Conservation (phyloP, 805 yeast genomes). For the Candida rishiriensis region DNA sequence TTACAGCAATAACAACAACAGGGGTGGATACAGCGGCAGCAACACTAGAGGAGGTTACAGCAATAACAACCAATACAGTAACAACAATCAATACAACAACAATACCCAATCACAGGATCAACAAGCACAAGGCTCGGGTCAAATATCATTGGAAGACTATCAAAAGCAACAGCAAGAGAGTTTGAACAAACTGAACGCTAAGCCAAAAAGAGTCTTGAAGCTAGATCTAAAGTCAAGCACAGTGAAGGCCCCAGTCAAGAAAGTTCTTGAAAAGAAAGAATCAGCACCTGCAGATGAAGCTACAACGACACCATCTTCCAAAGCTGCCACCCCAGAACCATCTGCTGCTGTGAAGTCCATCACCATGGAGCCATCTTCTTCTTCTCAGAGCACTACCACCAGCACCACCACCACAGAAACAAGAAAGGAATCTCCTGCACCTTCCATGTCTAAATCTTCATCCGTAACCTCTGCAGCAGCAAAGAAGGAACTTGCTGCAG, state of each 20-base stretch:
- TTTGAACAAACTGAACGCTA: slow-evolving; percentile 40
- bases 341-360: slow-evolving; percentile 17
- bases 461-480: slow-evolving; percentile 10
- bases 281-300: slow-evolving; percentile 27
- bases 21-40: slow-evolving; percentile 24
- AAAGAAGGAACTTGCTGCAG: slow-evolving; percentile 2
- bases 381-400: slow-evolving; percentile 9
- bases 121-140: slow-evolving; percentile 26
- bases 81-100: slow-evolving; percentile 18
- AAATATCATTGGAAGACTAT: slow-evolving; percentile 79
- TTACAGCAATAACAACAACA: slow-evolving; percentile 15
- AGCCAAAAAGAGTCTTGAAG: slow-evolving; percentile 61
- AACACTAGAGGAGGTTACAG: slow-evolving; percentile 14
- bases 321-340: slow-evolving; percentile 25
- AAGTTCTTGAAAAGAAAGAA: slow-evolving; percentile 35
- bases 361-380: slow-evolving; percentile 11
- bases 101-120: slow-evolving; percentile 9
- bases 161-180: slow-evolving; percentile 58
- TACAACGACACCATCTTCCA: slow-evolving; percentile 18
- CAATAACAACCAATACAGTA: slow-evolving; percentile 22
- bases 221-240: slow-evolving; percentile 62
- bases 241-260: slow-evolving; percentile 30
- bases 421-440: slow-evolving; percentile 13
- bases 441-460: slow-evolving; percentile 11
- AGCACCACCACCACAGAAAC: slow-evolving; percentile 12